Base-by-base conservation (phyloP, 352 stramenopile species). In the Albugo laibachii region DNA sequence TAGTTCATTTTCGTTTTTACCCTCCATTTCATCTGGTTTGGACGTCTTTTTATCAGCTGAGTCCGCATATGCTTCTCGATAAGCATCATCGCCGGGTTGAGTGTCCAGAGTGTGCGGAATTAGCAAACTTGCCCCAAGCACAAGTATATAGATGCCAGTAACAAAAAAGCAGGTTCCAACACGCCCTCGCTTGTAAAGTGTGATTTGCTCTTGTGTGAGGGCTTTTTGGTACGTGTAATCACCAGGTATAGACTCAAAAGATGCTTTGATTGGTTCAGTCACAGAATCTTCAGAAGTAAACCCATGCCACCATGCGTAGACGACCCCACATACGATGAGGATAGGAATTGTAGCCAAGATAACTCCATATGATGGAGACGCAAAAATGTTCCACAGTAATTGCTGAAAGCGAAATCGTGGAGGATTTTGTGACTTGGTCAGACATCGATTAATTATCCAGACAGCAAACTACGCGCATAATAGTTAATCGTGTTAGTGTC, bases 401-500 rank as follows among this genome's bases (percentile, higher is more conserved):
- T 85, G 68, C 41, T 75, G 80, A 54, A 89, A 83, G 46, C 93
- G 83, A 57, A 97, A 97, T 44, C 76, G 72, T 3, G 93, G 93
- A 16, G 92, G 89, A 57, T 95, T 81, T 53, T 94, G 92, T 58
- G 97, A 82, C 58, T 94, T 96, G 1, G 94, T 98, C 31, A 97
- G 78, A 11, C 97, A 48, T 0, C 92, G 79, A 47, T 97, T 97
- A 43, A 96, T 83, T 41, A 75, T 57, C 73, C 91, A 98, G 49
- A 97, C 67, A 34, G 96, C 66, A 34, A 82, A 77, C 67, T 83
- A 54, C 19, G 37, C 10, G n/a, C 18, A 50, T 13, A 41, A 4
- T 24, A 48, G 0, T 48, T 52, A 19, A 36, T 42, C 8, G 11
- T 27, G 11, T 54, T 19, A 48, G 18, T 39, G 5, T 31, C 18